Evolutionary conservation across 1,139 yeast species (phyloP), one percentile per base, ranked within the genome.

Genomic region (Pneumocystis wakefieldiae): DNA sequence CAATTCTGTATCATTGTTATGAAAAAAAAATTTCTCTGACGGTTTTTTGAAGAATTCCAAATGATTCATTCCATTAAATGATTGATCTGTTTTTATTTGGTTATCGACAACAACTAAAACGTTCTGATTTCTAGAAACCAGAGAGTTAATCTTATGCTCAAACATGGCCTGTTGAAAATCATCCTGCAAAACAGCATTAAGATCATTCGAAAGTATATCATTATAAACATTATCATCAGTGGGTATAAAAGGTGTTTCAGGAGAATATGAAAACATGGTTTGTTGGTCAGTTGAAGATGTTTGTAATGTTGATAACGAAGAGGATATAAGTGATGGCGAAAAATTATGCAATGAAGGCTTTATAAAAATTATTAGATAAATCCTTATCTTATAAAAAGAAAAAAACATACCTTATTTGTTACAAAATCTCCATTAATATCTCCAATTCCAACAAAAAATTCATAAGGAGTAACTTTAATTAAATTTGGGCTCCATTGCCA

Each of bases 401-500:
- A 14, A 14, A 71, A 69, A 64, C 73, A 72, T 68, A 71, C 65
- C 90, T 86, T 66, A 80, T 82, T 69, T 86, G 98, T 97, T 65
- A 92, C 76, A 72, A 89, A 90, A 69, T 91, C 86, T 29, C 96
- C 88, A 72, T 94, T 94, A 70, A 94, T 94, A 77, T 94, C 99
- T 41, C 99, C 99, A 66, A 92, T 89, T 12, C 97, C 97, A 58
- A 90, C 95, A 70, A 94, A 94, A 71, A 92, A 94, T 72, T 89
- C 95, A 73, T 89, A 92, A 0, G 98, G 98, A 1, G 90, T 87
- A 10, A 92, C 98, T 73, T 91, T 89, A 66, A 92, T 83, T 68
- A 92, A 77, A 72, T 92, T 91, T 35, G 87, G 85, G 68, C 90
- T 88, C 98, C 98, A 92, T 71, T 87, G 89, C 99, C 99, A 92